Evolutionary conservation across 2,329 filamentous ascomycete genomes (phyloP), one percentile per base, ranked within the genome.

Genomic region (Ascochyta lentis): DNA sequence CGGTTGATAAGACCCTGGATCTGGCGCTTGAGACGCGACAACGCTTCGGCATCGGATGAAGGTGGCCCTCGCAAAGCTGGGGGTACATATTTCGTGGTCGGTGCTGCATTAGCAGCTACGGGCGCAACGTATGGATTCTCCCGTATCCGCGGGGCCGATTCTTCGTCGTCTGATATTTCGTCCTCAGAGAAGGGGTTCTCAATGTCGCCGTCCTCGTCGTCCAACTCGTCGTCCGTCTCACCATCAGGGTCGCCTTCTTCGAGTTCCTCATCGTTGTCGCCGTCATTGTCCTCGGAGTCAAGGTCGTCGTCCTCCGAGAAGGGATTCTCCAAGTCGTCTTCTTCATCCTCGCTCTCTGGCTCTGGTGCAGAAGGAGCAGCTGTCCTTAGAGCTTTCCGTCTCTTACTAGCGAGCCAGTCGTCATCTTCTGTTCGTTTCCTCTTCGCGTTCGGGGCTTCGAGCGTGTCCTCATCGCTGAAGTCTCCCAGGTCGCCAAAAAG

Each of bases 121-220:
- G 94, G 94, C 3, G 94, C 89, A 46, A 94, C 81, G 65, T 96
- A 98, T 4, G 94, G 94, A 64, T 98, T 97, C 74, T 98, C 94
- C 57, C 86, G 84, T 54, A 82, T 75, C 58, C 80, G 69, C 34
- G 70, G 66, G 73, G 73, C 60, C 22, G 64, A 56, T 43, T 43
- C 52, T n/a, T 72, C 62, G 15, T 64, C 49, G 5, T 64, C 54
- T 12, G 60, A 50, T 6, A 65, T 61, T 27, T 74, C 71, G 44
- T 76, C 69, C 43, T 69, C 54, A 24, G 73, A 73, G 47, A 77
- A 70, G 29, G 61, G 60, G 41, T 56, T 47, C 63, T 72, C 70
- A 31, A 68, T 69, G 15, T 47, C 56, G 6, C 26, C 45, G 19
- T 53, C 63, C 6, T 70, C 68, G n/a, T 63, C 62, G 7, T 71